phyloP scores from a whole-genome alignment of 192 early-diverging fungal species.

The Rhizophagus clarus region DNA sequence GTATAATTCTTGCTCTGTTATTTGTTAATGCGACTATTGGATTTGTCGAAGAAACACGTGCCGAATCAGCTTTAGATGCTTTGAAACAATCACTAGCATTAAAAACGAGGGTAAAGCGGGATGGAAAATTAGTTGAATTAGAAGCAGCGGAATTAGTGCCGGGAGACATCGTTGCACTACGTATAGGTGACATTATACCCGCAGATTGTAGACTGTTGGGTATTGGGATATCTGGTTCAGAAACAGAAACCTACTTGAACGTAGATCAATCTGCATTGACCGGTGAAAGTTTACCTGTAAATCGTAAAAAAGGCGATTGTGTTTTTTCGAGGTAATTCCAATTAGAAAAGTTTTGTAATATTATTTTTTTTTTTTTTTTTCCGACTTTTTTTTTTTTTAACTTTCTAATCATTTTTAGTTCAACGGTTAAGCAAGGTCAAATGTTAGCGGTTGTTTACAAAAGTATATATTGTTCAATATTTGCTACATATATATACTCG shows the following conservation, averaged over 20 bases:
- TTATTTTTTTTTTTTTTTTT: background rate
- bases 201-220: slow-evolving; percentile 85
- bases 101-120: slow-evolving; percentile 80
- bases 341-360: background rate
- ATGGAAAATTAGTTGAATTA: slow-evolving; percentile 72
- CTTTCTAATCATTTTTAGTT: slow-evolving; percentile 45
- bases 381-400: background rate
- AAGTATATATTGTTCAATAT: slow-evolving; percentile 35
- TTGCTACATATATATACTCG: background rate
- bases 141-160: slow-evolving; percentile 81
- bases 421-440: slow-evolving; percentile 93
- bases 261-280: slow-evolving; percentile 95
- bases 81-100: slow-evolving; percentile 91
- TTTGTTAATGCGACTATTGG: slow-evolving; percentile 91
- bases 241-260: slow-evolving; percentile 72
- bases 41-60: slow-evolving; percentile 91
- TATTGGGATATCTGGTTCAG: slow-evolving; percentile 72
- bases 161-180: slow-evolving; percentile 87
- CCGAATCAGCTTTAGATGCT: slow-evolving; percentile 90
- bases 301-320: slow-evolving; percentile 76
- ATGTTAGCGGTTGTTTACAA: slow-evolving; percentile 90
- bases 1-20: slow-evolving; percentile 77
- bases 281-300: slow-evolving; percentile 89
- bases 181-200: slow-evolving; percentile 93
- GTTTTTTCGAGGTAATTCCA: slow-evolving; percentile 66